phyloP scores from a whole-genome alignment of 1,139 yeast genomes.

The Diutina pseudorugosa region DNA sequence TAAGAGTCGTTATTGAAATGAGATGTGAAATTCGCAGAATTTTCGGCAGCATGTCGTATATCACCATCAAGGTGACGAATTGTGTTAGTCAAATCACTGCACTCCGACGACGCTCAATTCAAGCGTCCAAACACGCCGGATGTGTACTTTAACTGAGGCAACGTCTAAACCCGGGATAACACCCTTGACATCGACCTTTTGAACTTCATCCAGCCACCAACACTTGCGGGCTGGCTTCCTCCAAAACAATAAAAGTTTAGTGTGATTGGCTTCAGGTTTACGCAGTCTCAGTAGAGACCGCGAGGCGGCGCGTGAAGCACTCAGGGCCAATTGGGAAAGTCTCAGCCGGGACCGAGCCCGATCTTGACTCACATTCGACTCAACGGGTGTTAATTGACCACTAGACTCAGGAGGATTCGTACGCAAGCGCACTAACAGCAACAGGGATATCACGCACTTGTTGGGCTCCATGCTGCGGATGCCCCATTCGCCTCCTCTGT shows the following conservation, averaged over 20 bases:
- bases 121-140: constrained; percentile 77
- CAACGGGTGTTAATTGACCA: constrained; percentile 31
- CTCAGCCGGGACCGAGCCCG: constrained; percentile 36
- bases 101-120: constrained; percentile 56
- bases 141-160: constrained; percentile 44
- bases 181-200: constrained; percentile 24
- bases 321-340: constrained; percentile 28
- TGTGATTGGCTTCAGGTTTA: constrained; percentile 28
- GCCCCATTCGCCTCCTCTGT: constrained; percentile 69
- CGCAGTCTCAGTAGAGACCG: constrained; percentile 39
- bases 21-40: not conserved
- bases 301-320: constrained; percentile 37
- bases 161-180: constrained; percentile 8
- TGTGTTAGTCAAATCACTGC: constrained; percentile 17
- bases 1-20: not conserved
- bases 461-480: constrained; percentile 75
- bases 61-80: not conserved
- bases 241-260: constrained; percentile 87
- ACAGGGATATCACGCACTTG: constrained; percentile 74
- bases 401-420: constrained; percentile 17
- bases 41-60: not conserved
- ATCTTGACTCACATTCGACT: constrained; percentile 25
- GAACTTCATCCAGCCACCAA: constrained; percentile 85
- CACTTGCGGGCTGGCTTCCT: constrained; percentile 97
- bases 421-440: constrained; percentile 63